Evolutionary conservation across 2,329 filamentous ascomycete genomes (phyloP).

Genomic region (Alternaria sp.): DNA sequence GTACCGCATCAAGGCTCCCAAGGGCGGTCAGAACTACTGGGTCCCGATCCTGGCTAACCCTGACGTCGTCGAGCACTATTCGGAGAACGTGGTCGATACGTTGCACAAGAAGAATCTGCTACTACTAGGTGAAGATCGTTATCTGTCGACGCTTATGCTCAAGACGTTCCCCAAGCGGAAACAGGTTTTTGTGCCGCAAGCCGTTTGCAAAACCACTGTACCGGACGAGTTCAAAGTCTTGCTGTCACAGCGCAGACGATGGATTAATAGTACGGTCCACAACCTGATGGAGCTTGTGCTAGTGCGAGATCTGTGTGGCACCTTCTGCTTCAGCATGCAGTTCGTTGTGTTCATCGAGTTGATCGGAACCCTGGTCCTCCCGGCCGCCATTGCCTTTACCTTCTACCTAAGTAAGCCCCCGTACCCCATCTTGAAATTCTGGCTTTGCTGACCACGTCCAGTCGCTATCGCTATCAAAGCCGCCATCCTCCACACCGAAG

Average conservation of each 20-base stretch:
- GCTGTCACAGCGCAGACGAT: conserved; percentile 91
- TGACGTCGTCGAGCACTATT: conserved; percentile 98
- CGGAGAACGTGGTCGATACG: conserved; percentile 97
- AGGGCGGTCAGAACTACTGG: conserved; percentile 99
- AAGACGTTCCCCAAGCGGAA: conserved; percentile 99
- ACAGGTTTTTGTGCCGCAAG: conserved; percentile 97
- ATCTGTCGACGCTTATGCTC: conserved; percentile 95
- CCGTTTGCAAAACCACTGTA: conserved; percentile 97
- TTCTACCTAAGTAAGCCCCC: conserved; percentile 84
- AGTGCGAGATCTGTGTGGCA: conserved; percentile 94
- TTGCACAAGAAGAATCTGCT: conserved; percentile 97
- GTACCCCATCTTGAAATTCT: conserved; percentile 1
- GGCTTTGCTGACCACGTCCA: conserved; percentile 50
- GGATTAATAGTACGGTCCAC: conserved; percentile 99
- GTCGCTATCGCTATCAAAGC: conserved; percentile 84
- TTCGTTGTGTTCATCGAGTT: conserved; percentile 97
- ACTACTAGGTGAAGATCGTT: conserved; percentile 90
- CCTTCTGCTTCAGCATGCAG: conserved; percentile 99
- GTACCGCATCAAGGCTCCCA: conserved; percentile 99
- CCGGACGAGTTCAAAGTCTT: conserved; percentile 91
- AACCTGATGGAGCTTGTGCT: conserved; percentile 97
- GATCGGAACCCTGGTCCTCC: conserved; percentile 90
- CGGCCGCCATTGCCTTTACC: conserved; percentile 95
- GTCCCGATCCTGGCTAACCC: conserved; percentile 98
- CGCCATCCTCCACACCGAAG: conserved; percentile 60